phyloP scores from a whole-genome alignment of 2,329 filamentous ascomycete genomes.

The Biscogniauxia sp. region DNA sequence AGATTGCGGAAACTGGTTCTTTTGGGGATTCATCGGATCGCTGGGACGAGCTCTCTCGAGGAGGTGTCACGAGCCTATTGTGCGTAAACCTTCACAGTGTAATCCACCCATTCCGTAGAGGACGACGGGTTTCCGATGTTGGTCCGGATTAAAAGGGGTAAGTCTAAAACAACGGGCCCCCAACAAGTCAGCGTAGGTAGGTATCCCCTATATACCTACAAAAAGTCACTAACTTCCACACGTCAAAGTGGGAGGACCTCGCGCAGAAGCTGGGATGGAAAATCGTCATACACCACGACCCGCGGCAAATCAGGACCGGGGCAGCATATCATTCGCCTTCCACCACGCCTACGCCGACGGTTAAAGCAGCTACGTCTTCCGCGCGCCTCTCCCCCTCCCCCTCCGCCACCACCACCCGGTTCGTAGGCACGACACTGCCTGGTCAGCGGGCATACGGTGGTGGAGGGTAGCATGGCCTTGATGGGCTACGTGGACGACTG shows the following conservation, averaged over 20 bases:
- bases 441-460: no score
- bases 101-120: no score
- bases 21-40: not conserved
- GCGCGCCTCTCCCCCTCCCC: no score
- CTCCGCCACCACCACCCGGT: constrained; percentile 4
- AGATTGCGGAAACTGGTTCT: constrained; percentile 14
- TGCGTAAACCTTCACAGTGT: not conserved
- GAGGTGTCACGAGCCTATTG: constrained; percentile 38
- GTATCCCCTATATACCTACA: not conserved
- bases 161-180: no score
- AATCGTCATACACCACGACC: constrained; percentile 36
- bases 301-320: constrained; percentile 7
- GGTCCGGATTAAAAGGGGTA: no score
- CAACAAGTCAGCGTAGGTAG: no score
- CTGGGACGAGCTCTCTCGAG: constrained; percentile 27
- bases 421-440: constrained; percentile 21
- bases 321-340: constrained; percentile 45
- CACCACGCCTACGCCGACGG: constrained; percentile 57
- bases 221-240: not conserved
- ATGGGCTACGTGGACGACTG: constrained; percentile 44
- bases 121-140: no score
- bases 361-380: constrained; percentile 46
- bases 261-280: constrained; percentile 46
- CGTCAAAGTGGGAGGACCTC: constrained; percentile 37
- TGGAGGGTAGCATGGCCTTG: no score